Evolutionary conservation across 495 filamentous ascomycete genomes (phyloP), one percentile per base, ranked within the genome.

Genomic region (Podospora sp.): DNA sequence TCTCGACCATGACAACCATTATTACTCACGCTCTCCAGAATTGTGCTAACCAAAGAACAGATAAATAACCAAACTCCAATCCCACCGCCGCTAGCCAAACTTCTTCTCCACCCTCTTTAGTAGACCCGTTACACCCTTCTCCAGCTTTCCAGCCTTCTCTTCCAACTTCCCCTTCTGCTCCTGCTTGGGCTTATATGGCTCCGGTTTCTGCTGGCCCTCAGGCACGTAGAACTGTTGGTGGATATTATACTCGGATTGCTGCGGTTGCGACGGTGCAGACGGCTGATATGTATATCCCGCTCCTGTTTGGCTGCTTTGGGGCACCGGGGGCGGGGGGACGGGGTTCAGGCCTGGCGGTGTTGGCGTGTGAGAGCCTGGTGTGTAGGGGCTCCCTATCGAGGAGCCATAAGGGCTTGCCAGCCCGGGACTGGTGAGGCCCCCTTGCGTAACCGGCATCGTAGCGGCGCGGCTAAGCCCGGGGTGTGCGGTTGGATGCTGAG

Each of bases 91-190:
- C n/a, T 68, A 81, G 9, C 82, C 90, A 76, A 94, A 87, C 74
- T 86, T 90, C 86, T 95, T 95, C 83, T 97, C 93, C 73, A 97
- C 81, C 79, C 88, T 93, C 87, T 93, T 96, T 72, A 97, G 81
- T 76, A 96, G 89, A 40, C 89, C 83, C 65, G 90, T 89, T 16
- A 96, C 87, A 2, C 90, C 88, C 76, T 87, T 90, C 80, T 97
- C 93, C 58, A 95, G 69, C 69, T 84, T 82, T 1, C 82, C 85
- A n/a, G 89, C 88, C 53, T 83, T 79, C 61, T 90, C 85, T 70
- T 94, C 92, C 25, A 96, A 72, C 73, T 83, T 90, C 63, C 84
- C 80, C 53, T 76, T 79, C 2, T 78, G 69, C 46, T 85, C 83
- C 60, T 80, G 75, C 78, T 85, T 84, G 11, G 84, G 80, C 63